Evolutionary conservation across 768 basidiomycete genomes (phyloP).

Genomic region (Chlorophyllum brunneum): DNA sequence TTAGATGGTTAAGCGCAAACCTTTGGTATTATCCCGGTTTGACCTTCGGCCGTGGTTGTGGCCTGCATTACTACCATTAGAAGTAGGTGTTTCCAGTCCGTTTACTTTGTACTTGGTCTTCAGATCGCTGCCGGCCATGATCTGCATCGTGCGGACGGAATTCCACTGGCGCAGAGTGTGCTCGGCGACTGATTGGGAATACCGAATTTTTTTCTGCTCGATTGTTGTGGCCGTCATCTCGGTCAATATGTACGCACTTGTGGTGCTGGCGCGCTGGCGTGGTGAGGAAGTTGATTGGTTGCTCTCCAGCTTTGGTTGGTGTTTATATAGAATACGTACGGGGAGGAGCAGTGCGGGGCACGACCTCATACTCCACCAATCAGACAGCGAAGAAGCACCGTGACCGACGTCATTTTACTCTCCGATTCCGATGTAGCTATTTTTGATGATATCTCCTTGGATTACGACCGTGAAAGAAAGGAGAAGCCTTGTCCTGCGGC

Average conservation of each 20-base stretch:
- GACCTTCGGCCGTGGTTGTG: neutral
- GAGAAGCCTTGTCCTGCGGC: too few species aligned
- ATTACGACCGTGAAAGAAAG: too few species aligned
- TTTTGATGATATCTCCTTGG: neutral
- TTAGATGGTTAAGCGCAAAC: neutral
- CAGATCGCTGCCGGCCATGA: neutral
- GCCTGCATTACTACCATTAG: too few species aligned
- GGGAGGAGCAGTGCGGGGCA: slow-evolving; percentile 10
- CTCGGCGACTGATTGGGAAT: slow-evolving; percentile 37
- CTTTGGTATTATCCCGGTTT: neutral
- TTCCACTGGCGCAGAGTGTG: slow-evolving; percentile 41
- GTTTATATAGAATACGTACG: too few species aligned
- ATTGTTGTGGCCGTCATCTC: slow-evolving; percentile 24
- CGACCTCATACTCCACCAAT: slow-evolving; percentile 9
- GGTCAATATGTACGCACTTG: too few species aligned
- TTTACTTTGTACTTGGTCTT: neutral
- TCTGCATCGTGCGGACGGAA: slow-evolving; percentile 8
- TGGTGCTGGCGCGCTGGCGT: slow-evolving; percentile 11
- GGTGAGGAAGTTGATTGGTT: neutral
- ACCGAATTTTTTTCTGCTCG: slow-evolving; percentile 34
- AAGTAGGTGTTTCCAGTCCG: neutral
- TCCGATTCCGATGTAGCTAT: neutral
- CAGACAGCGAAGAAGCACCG: neutral
- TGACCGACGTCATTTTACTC: slow-evolving; percentile 8
- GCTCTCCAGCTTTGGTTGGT: slow-evolving; percentile 7